These are phyloP conservation scores for Citrus unshiu DNA, from an alignment of 345 rosid species.

Conservation along the genomic window DNA sequence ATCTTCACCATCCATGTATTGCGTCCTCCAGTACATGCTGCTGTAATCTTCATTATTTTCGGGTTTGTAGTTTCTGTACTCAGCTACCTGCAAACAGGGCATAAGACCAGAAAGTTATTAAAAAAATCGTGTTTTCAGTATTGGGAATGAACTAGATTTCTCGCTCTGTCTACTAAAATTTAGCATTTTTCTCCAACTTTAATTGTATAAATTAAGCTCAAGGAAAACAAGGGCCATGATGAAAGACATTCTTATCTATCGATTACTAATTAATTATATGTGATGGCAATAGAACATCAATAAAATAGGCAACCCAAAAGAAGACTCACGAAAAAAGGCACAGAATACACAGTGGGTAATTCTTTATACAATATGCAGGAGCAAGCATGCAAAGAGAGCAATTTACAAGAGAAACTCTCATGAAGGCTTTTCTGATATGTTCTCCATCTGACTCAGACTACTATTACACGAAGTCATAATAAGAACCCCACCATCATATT, in stretches of 20 bases:
- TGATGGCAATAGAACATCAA: not conserved
- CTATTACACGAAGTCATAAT: not conserved
- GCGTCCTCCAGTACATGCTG: constrained; percentile 63
- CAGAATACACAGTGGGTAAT: not conserved
- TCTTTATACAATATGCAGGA: not conserved
- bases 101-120: not conserved
- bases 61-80: constrained; percentile 47
- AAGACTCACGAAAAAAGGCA: not conserved
- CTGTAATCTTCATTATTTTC: constrained; percentile 59
- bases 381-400: not conserved
- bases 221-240: not conserved
- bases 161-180: not conserved
- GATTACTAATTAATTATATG: not conserved
- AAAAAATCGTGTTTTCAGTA: not conserved
- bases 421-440: not conserved
- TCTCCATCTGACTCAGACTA: not conserved
- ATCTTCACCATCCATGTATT: constrained; percentile 66
- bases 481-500: not conserved
- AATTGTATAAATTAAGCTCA: not conserved
- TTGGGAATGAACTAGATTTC: not conserved
- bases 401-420: not conserved
- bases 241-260: not conserved
- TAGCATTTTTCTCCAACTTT: not conserved
- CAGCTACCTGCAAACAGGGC: constrained; percentile 37
- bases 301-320: not conserved